Base-by-base conservation (phyloP, 169 alveolate genomes). In the Eimeria brunetti region DNA sequence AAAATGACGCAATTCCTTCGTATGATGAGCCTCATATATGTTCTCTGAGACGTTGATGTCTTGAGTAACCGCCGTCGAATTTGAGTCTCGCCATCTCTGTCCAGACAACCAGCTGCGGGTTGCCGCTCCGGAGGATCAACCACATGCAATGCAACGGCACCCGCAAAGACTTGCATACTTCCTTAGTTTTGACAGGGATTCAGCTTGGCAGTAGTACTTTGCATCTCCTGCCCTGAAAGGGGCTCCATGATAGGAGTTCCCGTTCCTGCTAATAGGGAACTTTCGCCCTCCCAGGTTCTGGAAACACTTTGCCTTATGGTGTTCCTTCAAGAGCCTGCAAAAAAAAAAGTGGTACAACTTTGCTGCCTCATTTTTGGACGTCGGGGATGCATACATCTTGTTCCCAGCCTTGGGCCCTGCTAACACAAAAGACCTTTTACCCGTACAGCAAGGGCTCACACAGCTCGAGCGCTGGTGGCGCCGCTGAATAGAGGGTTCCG, bases 311-410 rank as follows among this genome's bases (percentile, higher is more conserved):
- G 75, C 22, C 75, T 64, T n/a, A 14, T 64, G 38, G 16, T n/a
- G 75, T 30, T 64, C 75, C 75, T 64, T 64, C 75, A 64, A 24
- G n/a, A 64, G 75, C 44, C 20, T 6, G 16, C 38, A 3, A 64
- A 14, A 12, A 27, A 64, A 14, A 30, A 30, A 64, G 44, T 30
- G 44, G 16, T 44, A 30, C 30, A n/a, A 64, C 7, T 30, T n/a
- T 69, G 2, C 7, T 36, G 80, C 11, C 51, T 69, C 80, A 33
- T 22, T 69, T 14, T 69, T 1, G 80, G 51, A 69, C n/a, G 30
- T 69, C 80, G n/a, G 80, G 80, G 80, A 69, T 69, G 51, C 80
- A 69, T 12, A 69, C 80, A 33, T 2, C 16, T 69, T 69, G 51
- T 6, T 30, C 80, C 80, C 80, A 69, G 27, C 46, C 24, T 36